Evolutionary conservation across 257 asterid genomes (phyloP), one percentile per base, ranked within the genome.

Genomic region (Nicotiana noctiflora): DNA sequence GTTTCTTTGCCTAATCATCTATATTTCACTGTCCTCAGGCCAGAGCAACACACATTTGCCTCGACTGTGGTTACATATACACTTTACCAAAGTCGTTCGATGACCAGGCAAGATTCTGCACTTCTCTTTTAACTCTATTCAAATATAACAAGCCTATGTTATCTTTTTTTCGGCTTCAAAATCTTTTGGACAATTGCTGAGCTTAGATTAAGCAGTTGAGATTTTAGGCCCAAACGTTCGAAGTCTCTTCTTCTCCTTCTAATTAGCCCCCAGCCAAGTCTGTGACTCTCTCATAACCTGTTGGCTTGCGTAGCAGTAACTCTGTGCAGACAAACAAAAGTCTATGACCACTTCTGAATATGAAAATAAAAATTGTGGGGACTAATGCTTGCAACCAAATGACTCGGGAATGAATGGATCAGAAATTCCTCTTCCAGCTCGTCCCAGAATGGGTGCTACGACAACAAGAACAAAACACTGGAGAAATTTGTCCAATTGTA

Each of bases 41-140:
- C 4, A 91, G 98, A 61, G 99, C 99, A 25, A 92, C 95, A 80
- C 99, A 96, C 82, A 96, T 94, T 76, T 96, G 99, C 93, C 95
- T 96, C 10, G 99, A 93, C 66, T 96, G 99, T 80, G 99, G 99
- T 80, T 96, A 87, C 89, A 92, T 96, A 56, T 96, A 96, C 90
- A 94, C 96, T 25, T 88, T 90, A 66, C 81, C 61, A 61, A 96
- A 96, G 82, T 82, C 98, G 57, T 96, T 96, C 40, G 97, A 96
- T 21, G 99, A 96, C 3, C 97, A 89, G 92, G 99, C 91, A 87
- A 90, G 90, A 76, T 81, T 46, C 79, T 65, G n/a, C 55, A 29
- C 80, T 81, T 60, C n/a, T 32, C 51, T 40, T 40, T 77, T 7
- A 44, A 2, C 80, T 82, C 40, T 15, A 44, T 49, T 60, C 14